Evolutionary conservation across 2,329 filamentous ascomycete species (phyloP).

Genomic region (Aspergillus awamori): DNA sequence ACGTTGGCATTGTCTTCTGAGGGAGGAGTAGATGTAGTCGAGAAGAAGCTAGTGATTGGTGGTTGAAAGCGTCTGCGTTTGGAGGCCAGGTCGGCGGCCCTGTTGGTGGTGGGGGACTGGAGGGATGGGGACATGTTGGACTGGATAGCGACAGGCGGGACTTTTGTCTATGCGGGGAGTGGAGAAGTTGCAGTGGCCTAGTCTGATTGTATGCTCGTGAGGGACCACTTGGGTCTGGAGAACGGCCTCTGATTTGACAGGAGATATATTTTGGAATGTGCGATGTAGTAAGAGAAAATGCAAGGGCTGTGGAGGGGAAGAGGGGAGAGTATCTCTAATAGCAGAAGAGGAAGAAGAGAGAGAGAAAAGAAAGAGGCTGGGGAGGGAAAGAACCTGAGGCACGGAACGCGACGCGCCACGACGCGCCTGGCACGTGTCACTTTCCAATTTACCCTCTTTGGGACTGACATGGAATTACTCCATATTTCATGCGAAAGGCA

Average conservation of each 20-base stretch:
- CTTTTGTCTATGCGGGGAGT: not conserved
- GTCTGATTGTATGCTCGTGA: not conserved
- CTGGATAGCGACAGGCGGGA: not conserved
- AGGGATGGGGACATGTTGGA: conserved; percentile 23
- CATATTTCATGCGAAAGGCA: not conserved
- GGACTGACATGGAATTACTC: not conserved
- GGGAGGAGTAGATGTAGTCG: conserved; percentile 22
- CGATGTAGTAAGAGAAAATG: conserved; percentile 2
- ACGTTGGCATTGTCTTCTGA: conserved; percentile 2
- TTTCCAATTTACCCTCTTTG: conserved; percentile 28
- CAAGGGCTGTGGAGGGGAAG: conserved; percentile 4
- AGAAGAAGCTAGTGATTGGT: conserved; percentile 47
- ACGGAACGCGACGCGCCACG: conserved; percentile 27
- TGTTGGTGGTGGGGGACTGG: conserved; percentile 19
- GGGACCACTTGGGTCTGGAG: not conserved
- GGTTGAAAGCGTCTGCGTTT: conserved; percentile 51
- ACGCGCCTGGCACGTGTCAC: conserved; percentile 26
- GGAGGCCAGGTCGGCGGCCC: conserved; percentile 30
- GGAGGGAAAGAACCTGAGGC: conserved; percentile 13
- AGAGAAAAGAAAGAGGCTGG: conserved; percentile 22
- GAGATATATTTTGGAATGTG: not conserved
- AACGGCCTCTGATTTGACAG: not conserved
- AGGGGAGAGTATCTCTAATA: conserved; percentile 1
- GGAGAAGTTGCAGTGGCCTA: not conserved
- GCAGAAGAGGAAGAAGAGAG: conserved; percentile 13